Conservation (phyloP, 768 basidiomycete species). For the Auriscalpium microsporum region DNA sequence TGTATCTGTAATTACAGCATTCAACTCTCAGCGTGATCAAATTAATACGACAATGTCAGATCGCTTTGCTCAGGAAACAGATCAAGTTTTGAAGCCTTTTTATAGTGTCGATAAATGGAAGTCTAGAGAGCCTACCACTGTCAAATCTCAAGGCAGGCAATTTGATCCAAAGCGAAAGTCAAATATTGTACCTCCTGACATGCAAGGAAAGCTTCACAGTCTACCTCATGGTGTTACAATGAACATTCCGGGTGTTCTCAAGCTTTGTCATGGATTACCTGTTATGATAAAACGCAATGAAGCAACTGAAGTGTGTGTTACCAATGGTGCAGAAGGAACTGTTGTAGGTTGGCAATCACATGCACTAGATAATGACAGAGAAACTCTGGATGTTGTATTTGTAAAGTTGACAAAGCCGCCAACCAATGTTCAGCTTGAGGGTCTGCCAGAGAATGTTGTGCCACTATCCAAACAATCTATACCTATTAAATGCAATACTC, state of each 20-base stretch:
- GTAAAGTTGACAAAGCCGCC: slow-evolving; percentile 8
- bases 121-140: too few relatives aligned
- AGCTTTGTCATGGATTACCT: slow-evolving; percentile 17
- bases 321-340: slow-evolving; percentile 17
- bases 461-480: slow-evolving; percentile 2
- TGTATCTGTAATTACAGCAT: slow-evolving; percentile 31
- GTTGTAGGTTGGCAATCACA: slow-evolving; percentile 12
- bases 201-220: slow-evolving; percentile 17
- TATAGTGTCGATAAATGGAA: slow-evolving; percentile 15
- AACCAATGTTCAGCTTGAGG: slow-evolving; percentile 2
- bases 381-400: slow-evolving; percentile 8
- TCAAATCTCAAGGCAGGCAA: neutral
- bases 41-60: slow-evolving; percentile 26
- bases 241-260: slow-evolving; percentile 14
- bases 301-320: slow-evolving; percentile 19
- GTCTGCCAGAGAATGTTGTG: slow-evolving; percentile 15
- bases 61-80: slow-evolving; percentile 26
- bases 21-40: slow-evolving; percentile 29
- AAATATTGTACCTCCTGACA: neutral
- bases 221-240: slow-evolving; percentile 10
- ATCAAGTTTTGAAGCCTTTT: slow-evolving; percentile 21
- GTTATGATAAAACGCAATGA: slow-evolving; percentile 17
- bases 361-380: neutral
- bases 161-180: neutral
- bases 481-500: slow-evolving; percentile 3